A percentile compares a stretch with the other conserved stretches of the same genome.
Conservation (phyloP, 1,284 basidiomycete genomes). For the Tilletia setariae region DNA sequence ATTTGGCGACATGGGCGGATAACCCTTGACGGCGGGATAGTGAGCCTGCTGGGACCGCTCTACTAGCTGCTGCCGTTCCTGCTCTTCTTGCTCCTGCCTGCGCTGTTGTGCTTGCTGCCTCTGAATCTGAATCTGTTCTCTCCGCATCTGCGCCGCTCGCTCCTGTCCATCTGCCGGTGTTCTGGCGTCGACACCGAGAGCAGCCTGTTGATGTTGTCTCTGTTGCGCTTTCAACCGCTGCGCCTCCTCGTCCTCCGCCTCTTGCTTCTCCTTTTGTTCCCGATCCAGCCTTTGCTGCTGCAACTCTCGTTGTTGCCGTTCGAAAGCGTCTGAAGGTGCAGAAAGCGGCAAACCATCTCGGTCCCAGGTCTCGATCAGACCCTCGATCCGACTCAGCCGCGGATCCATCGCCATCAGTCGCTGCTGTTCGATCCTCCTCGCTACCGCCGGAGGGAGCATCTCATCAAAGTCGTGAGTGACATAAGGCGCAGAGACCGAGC, state of each 20-base stretch:
- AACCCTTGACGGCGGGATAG: background rate
- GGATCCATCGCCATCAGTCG: slow-evolving; percentile 26
- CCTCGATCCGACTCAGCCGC: slow-evolving; percentile 32
- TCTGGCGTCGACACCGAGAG: background rate
- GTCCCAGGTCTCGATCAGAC: slow-evolving; percentile 46
- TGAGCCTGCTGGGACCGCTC: background rate
- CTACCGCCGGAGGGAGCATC: slow-evolving; percentile 39
- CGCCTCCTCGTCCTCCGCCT: slow-evolving; percentile 11
- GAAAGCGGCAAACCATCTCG: slow-evolving; percentile 37
- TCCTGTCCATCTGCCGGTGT: too few relatives aligned
- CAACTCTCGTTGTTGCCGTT: slow-evolving; percentile 4
- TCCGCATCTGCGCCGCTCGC: slow-evolving; percentile 3
- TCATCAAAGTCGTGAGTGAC: slow-evolving; percentile 37
- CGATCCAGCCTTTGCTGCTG: slow-evolving; percentile 10
- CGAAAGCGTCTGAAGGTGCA: slow-evolving; percentile 23
- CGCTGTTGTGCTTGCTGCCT: background rate
- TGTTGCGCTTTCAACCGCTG: slow-evolving; percentile 17
- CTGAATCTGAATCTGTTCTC: background rate
- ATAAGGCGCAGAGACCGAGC: slow-evolving; percentile 21
- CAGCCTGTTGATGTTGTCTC: background rate
- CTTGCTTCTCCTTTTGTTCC: slow-evolving; percentile 17
- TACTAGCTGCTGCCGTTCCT: background rate
- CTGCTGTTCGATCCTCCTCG: slow-evolving; percentile 38
- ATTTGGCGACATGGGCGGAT: background rate
- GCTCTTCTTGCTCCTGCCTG: background rate